phyloP scores from a whole-genome alignment of 441 rosid species.

The Arabidopsis lyrata region DNA sequence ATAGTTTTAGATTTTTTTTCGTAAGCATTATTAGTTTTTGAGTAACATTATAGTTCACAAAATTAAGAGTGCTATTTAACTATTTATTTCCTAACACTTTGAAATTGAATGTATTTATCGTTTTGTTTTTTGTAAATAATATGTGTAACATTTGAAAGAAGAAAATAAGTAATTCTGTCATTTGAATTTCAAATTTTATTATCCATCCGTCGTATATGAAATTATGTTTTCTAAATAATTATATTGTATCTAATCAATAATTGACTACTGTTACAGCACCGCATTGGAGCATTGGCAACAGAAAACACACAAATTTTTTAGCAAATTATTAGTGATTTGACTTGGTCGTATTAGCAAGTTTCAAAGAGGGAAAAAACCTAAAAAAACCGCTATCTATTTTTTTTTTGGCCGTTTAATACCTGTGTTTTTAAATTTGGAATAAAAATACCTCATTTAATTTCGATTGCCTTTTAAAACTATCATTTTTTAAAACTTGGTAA shows the following conservation, averaged over 20 bases:
- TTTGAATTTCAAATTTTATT: neutral
- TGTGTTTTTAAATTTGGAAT: too few species aligned
- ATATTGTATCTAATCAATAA: constrained; percentile 15
- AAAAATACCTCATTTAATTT: too few species aligned
- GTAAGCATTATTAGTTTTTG: constrained; percentile 5
- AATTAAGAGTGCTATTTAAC: neutral
- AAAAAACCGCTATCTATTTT: too few species aligned
- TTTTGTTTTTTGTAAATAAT: neutral
- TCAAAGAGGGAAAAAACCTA: too few species aligned
- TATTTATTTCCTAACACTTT: neutral
- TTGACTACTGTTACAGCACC: constrained; percentile 16
- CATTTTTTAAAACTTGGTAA: too few species aligned
- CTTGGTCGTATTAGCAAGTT: constrained; percentile 5
- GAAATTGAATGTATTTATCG: neutral
- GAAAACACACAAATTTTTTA: neutral
- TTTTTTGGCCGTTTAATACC: too few species aligned
- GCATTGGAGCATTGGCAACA: constrained; percentile 21
- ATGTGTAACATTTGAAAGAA: neutral
- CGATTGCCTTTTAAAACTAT: too few species aligned
- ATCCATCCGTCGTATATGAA: neutral
- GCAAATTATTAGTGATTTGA: constrained; percentile 12
- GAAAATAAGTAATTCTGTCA: neutral
- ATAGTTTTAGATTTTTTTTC: neutral
- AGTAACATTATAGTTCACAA: neutral
- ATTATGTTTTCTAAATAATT: constrained; percentile 3